Evolutionary conservation across 768 basidiomycete genomes (phyloP), one percentile per base, ranked within the genome.

Genomic region (Melanogaster broomeanus): DNA sequence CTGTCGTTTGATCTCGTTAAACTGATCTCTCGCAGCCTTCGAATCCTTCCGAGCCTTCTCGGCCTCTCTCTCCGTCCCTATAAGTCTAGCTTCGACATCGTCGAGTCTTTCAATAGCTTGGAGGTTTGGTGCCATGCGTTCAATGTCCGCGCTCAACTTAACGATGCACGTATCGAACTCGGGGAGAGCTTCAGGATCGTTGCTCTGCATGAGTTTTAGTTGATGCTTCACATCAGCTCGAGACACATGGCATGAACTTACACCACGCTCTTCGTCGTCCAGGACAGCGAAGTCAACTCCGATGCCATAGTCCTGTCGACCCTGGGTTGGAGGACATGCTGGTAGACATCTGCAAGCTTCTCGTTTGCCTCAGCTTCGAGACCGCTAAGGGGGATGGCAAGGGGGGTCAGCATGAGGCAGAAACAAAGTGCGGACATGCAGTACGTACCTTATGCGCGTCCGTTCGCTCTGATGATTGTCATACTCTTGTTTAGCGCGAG

Each of bases 91-190:
- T 67, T 98, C 87, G 3, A 92, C 89, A 55, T 92, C 87, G 47
- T 92, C 93, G 24, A 94, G 75, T 51, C 91, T 77, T 57, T 98
- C 94, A 58, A 95, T 89, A 0, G 96, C 96, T 68, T 98, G 98
- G 82, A 98, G 77, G 66, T 98, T 99, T 11, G 96, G 95, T 1
- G 93, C 90, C 87, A 98, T 91, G 45, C 83, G 80, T 60, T 95
- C 93, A 45, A 98, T 94, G 57, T 98, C 95, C 11, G 76, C 71
- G 46, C 75, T 82, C 24, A 93, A 71, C 61, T 86, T 89, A 8
- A 77, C 61, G 35, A 97, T 84, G 28, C 81, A 76, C 25, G 84
- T 78, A 51, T 96, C 93, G 25, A 93, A 78, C 54, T 88, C 82
- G 16, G 84, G 78, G n/a, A 85, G 75, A 8, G 77, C 76, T 28